phyloP scores from a whole-genome alignment of 441 rosid species.

The Corymbia citriodora region DNA sequence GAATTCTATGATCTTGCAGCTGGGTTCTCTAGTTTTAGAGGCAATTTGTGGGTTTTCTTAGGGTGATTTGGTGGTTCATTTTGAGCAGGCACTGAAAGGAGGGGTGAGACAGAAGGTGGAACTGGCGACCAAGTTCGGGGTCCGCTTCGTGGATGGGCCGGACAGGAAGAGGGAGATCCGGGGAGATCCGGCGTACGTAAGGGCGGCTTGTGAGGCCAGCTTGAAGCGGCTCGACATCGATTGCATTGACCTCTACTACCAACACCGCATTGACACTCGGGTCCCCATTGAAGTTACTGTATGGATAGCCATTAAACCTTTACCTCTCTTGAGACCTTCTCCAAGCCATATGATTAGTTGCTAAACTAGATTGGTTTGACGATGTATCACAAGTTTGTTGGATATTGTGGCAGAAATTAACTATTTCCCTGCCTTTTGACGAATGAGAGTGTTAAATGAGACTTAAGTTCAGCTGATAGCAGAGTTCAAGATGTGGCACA shows the following conservation, averaged over 20 bases:
- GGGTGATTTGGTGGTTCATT: neutral
- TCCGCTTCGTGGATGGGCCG: neutral
- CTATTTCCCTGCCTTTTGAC: neutral
- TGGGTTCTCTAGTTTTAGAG: too few species aligned
- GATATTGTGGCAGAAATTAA: neutral
- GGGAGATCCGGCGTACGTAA: conserved; percentile 10
- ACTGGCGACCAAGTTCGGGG: conserved; percentile 4
- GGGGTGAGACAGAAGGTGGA: conserved; percentile 2
- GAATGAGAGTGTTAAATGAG: neutral
- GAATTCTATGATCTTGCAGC: too few species aligned
- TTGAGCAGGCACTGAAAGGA: conserved; percentile 5
- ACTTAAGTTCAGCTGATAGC: neutral
- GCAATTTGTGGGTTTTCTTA: too few species aligned
- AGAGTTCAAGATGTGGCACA: neutral
- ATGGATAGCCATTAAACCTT: neutral
- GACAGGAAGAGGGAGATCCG: neutral
- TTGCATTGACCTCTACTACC: conserved; percentile 9
- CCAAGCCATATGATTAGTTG: neutral
- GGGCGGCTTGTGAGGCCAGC: conserved; percentile 7
- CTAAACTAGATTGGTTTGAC: neutral
- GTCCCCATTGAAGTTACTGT: conserved; percentile 10
- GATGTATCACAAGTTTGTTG: neutral
- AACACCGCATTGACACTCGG: conserved; percentile 6
- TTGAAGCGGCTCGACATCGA: conserved; percentile 4
- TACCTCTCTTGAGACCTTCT: neutral